Percentiles rank a stretch among this genome's conserved stretches.
These are phyloP conservation scores for Tolypocladium ovalisporum DNA, from an alignment of 2,329 filamentous ascomycete species.

Conservation along the genomic window DNA sequence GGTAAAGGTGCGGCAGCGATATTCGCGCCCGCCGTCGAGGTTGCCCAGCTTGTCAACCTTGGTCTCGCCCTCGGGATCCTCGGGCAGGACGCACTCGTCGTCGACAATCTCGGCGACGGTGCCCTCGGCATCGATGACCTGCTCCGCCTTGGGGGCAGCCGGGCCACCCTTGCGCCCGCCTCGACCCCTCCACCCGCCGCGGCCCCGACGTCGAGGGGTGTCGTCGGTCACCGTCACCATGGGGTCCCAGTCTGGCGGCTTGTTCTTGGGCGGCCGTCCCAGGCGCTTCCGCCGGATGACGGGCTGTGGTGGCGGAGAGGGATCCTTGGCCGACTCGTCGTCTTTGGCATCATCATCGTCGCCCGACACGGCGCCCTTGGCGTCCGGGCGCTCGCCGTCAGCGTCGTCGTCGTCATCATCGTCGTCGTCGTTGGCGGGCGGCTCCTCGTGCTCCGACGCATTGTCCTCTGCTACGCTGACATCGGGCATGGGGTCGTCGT, in stretches of 20 bases:
- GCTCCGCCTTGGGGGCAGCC: slow-evolving; percentile 66
- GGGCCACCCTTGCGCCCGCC: slow-evolving; percentile 58
- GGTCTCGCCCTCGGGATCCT: slow-evolving; percentile 77
- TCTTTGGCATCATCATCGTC: slow-evolving; percentile 23
- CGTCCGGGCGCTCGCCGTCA: slow-evolving; percentile 21
- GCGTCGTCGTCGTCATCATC: slow-evolving; percentile 21
- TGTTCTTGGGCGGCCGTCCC: slow-evolving; percentile 79
- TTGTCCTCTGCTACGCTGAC: slow-evolving; percentile 11
- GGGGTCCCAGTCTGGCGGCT: slow-evolving; percentile 67
- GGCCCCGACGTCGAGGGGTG: slow-evolving; percentile 52
- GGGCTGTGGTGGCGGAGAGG: slow-evolving; percentile 45
- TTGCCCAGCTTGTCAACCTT: slow-evolving; percentile 89
- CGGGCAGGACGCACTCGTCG: slow-evolving; percentile 82
- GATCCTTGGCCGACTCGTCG: slow-evolving; percentile 38
- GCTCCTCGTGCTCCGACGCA: slow-evolving; percentile 6
- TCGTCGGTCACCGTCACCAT: slow-evolving; percentile 46
- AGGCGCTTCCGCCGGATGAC: slow-evolving; percentile 65
- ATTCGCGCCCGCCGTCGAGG: slow-evolving; percentile 75
- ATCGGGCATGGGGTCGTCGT: slow-evolving; percentile 28
- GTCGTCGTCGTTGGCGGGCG: slow-evolving; percentile 15
- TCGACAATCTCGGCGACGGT: slow-evolving; percentile 83
- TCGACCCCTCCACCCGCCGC: slow-evolving; percentile 59
- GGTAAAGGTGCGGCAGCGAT: slow-evolving; percentile 91
- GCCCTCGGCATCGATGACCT: slow-evolving; percentile 87
- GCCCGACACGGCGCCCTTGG: slow-evolving; percentile 34